Conservation (phyloP, 2,329 filamentous ascomycete genomes). For the Xylaria polymorpha region DNA sequence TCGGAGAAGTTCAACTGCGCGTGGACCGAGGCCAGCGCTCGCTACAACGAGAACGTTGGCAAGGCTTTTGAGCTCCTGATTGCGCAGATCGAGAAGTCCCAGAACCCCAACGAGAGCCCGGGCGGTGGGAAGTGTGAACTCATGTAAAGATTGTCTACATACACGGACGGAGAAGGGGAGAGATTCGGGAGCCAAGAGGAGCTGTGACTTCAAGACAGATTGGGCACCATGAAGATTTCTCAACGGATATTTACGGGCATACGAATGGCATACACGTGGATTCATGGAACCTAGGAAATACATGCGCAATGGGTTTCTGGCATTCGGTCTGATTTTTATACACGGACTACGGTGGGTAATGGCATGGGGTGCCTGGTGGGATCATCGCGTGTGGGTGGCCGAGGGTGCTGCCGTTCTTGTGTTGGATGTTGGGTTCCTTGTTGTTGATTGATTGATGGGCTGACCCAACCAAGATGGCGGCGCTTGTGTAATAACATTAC, state of each 20-base stretch:
- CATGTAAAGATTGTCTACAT: slow-evolving; percentile 72
- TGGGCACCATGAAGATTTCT: background rate
- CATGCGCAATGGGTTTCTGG: slow-evolving; percentile 22
- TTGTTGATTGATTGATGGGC: slow-evolving; percentile 7
- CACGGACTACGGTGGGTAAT: slow-evolving; percentile 19
- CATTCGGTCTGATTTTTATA: slow-evolving; percentile 27
- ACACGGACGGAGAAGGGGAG: background rate
- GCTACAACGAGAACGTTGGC: slow-evolving; percentile 92
- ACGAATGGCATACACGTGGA: slow-evolving; percentile 14
- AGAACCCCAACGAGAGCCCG: slow-evolving; percentile 87
- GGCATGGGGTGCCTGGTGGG: slow-evolving; percentile 18
- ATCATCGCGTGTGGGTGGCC: background rate
- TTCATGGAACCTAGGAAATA: slow-evolving; percentile 8
- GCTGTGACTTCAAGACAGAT: background rate
- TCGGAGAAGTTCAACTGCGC: slow-evolving; percentile 90
- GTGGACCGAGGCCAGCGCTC: slow-evolving; percentile 93
- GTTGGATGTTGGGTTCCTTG: slow-evolving; percentile 11
- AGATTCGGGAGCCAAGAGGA: background rate
- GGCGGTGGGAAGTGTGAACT: slow-evolving; percentile 83
- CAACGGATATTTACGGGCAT: slow-evolving; percentile 7
- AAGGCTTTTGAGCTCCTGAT: slow-evolving; percentile 96
- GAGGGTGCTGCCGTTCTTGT: background rate
- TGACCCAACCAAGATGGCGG: background rate
- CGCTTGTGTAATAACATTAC: slow-evolving; percentile 21
- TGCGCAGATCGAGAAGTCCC: slow-evolving; percentile 91